Percentiles rank a stretch among this genome's conserved stretches.
phyloP scores from a whole-genome alignment of 1,284 basidiomycete genomes.

The Schizophyllum amplum region DNA sequence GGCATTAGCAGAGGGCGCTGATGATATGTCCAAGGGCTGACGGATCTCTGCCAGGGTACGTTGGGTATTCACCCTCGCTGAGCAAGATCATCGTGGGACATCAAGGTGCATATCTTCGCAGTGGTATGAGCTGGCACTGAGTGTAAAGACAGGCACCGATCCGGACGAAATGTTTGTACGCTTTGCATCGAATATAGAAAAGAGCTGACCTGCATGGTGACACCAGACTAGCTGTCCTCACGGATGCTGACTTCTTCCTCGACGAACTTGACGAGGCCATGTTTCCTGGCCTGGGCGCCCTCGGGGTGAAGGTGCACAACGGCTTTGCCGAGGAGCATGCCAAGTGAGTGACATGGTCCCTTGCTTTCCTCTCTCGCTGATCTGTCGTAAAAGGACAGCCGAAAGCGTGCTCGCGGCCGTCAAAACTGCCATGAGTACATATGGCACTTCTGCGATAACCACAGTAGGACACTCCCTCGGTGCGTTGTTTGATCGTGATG shows the following conservation, averaged over 20 bases:
- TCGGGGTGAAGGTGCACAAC: constrained; percentile 39
- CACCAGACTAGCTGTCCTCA: constrained; percentile 39
- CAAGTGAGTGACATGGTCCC: constrained; percentile 25
- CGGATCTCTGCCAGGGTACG: constrained; percentile 20
- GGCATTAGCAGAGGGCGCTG: too few relatives aligned
- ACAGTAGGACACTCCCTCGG: constrained; percentile 51
- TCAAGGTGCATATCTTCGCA: constrained; percentile 29
- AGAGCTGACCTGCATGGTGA: not conserved
- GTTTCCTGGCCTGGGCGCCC: constrained; percentile 47
- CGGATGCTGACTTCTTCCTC: constrained; percentile 42
- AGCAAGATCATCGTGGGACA: constrained; percentile 40
- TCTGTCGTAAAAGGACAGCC: constrained; percentile 34
- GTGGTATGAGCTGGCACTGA: not conserved
- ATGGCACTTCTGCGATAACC: constrained; percentile 34
- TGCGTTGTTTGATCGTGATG: constrained; percentile 14
- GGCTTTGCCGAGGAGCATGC: constrained; percentile 51
- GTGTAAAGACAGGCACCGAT: not conserved
- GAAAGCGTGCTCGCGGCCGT: constrained; percentile 40
- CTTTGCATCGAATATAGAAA: not conserved
- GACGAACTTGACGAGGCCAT: constrained; percentile 32
- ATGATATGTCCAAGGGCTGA: not conserved
- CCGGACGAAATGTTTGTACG: constrained; percentile 33
- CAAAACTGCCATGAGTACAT: constrained; percentile 29
- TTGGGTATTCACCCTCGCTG: constrained; percentile 28
- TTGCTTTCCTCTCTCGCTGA: not conserved